These are phyloP conservation scores for Porphyrellus cyaneotinctus DNA, from an alignment of 768 basidiomycete species.

Conservation along the genomic window DNA sequence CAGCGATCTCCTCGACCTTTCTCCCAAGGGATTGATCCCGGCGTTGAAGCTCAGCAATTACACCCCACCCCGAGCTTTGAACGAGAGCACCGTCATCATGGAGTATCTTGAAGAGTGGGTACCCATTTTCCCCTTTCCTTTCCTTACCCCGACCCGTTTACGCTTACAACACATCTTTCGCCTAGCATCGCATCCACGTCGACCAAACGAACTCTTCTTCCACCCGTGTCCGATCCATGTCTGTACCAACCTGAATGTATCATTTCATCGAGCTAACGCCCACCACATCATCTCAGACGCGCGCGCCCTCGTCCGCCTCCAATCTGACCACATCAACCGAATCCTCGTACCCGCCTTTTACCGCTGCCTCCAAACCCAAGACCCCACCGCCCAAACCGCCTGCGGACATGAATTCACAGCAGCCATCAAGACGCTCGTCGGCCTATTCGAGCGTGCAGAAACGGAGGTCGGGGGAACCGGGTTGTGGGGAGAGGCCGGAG, in stretches of 20 bases:
- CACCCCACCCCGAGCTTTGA: constrained; percentile 56
- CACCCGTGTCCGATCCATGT: constrained; percentile 59
- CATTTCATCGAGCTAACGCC: neutral
- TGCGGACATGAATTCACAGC: constrained; percentile 50
- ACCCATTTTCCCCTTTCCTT: neutral
- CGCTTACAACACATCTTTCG: no score
- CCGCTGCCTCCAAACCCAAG: constrained; percentile 70
- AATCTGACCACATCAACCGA: constrained; percentile 65
- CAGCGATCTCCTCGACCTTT: constrained; percentile 70
- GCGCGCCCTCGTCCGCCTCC: constrained; percentile 61
- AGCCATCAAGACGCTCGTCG: constrained; percentile 48
- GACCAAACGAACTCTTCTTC: constrained; percentile 51
- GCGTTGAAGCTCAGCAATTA: constrained; percentile 54
- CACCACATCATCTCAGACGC: constrained; percentile 43
- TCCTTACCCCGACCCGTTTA: neutral
- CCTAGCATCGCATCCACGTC: constrained; percentile 48
- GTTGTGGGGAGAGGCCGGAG: constrained; percentile 54
- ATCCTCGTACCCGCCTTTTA: constrained; percentile 68
- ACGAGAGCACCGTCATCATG: constrained; percentile 78
- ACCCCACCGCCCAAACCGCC: constrained; percentile 46
- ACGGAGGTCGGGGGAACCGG: constrained; percentile 48
- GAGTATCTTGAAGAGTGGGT: constrained; percentile 76
- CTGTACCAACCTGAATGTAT: constrained; percentile 11
- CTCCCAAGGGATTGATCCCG: constrained; percentile 80
- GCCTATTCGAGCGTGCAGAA: constrained; percentile 50